Percentiles rank a stretch among this genome's conserved stretches.
These are phyloP conservation scores for Tulasnella sp. DNA, from an alignment of 768 basidiomycete genomes.

Conservation along the genomic window DNA sequence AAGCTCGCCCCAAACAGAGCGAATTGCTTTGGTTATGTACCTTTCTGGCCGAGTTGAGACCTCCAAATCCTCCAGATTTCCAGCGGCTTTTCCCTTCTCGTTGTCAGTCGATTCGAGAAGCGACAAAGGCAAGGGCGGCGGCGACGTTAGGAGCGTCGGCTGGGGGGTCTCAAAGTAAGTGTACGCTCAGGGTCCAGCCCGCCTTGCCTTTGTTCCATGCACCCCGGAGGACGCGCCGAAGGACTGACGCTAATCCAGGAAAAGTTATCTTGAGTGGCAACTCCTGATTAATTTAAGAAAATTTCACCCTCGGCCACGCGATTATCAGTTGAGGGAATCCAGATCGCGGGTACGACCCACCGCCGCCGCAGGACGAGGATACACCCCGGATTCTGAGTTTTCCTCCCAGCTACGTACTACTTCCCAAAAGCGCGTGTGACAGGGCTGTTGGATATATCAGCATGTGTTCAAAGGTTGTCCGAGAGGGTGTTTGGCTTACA, in stretches of 20 bases:
- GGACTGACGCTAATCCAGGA: neutral
- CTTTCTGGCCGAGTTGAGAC: neutral
- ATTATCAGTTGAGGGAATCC: neutral
- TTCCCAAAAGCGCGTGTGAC: no score
- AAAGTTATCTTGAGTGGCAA: neutral
- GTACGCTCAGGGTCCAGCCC: neutral
- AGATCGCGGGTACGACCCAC: neutral
- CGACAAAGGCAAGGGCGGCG: neutral
- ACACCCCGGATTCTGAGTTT: neutral
- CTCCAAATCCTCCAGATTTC: neutral
- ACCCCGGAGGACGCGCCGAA: neutral
- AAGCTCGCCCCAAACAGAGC: neutral
- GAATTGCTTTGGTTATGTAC: constrained; percentile 1
- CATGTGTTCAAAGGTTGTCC: no score
- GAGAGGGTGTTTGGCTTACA: no score
- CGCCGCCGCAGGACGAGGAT: neutral
- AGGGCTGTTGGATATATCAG: no score
- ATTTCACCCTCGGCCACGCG: neutral
- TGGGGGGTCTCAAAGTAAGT: no score
- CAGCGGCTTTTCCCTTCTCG: neutral
- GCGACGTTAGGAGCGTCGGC: neutral
- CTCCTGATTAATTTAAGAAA: neutral
- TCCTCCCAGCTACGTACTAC: neutral
- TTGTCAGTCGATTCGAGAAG: neutral
- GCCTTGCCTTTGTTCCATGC: neutral